These are phyloP conservation scores for Plantago elongata DNA, from an alignment of 257 asterid species.

Conservation along the genomic window DNA sequence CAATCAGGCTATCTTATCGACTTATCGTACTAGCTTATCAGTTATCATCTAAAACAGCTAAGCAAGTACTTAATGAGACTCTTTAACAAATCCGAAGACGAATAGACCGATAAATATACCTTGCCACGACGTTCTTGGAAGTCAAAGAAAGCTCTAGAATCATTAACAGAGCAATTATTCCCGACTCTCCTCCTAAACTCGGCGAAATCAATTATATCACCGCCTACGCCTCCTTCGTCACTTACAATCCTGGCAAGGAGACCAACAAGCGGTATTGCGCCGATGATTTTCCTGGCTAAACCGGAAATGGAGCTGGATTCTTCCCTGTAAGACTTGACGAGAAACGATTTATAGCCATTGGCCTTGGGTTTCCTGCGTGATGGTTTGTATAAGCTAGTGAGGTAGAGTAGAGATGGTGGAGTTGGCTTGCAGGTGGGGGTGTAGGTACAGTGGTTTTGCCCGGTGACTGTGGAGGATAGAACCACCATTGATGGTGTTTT, in stretches of 20 bases:
- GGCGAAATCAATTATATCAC: constrained; percentile 76
- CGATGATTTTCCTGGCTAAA: constrained; percentile 68
- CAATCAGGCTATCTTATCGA: too few relatives aligned
- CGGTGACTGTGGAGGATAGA: constrained; percentile 51
- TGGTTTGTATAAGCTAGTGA: constrained; percentile 37
- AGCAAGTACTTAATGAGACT: too few relatives aligned
- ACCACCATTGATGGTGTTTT: constrained; percentile 46
- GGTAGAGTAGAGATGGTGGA: constrained; percentile 45
- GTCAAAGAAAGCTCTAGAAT: constrained; percentile 76
- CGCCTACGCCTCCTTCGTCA: constrained; percentile 90
- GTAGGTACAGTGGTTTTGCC: constrained; percentile 30
- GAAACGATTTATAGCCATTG: constrained; percentile 30
- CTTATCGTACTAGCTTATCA: too few relatives aligned
- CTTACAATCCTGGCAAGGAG: constrained; percentile 70
- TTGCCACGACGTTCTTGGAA: constrained; percentile 78
- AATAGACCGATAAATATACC: constrained; percentile 28
- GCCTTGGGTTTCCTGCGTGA: constrained; percentile 30
- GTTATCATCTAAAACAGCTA: too few relatives aligned
- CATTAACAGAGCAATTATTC: constrained; percentile 77
- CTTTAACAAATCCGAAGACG: background rate
- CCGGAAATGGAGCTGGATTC: constrained; percentile 68
- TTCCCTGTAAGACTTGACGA: constrained; percentile 72
- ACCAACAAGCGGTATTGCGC: constrained; percentile 84
- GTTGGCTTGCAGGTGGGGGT: constrained; percentile 32
- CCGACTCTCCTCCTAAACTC: constrained; percentile 90